Evolutionary conservation across 306 rosid species (phyloP), one percentile per base, ranked within the genome.

Genomic region (Castanospermum australe): DNA sequence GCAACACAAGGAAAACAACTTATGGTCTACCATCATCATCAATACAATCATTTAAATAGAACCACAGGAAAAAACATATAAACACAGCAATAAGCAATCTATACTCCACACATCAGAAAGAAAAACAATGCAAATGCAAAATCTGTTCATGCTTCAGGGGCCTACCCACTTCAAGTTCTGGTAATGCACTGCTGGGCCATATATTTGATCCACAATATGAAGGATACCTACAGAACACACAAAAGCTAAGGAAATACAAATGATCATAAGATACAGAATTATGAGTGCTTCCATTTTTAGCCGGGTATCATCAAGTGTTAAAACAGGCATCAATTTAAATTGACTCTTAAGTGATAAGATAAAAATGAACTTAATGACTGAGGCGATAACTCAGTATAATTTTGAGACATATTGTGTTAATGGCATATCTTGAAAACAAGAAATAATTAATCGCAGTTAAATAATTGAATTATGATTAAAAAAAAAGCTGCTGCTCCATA

Each of bases 171-270:
- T 92, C 97, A 86, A 94, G 90, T 79, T 94, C 95, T 41, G 97
- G 97, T 80, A 94, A 80, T 22, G 93, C 86, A 20, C 64, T 83
- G 64, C 67, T 79, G 42, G 97, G 99, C 99, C 99, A 94, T 80
- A 92, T 88, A 84, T 94, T 94, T 68, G 97, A 87, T 73, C 97
- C 90, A 79, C 97, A 94, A 61, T 92, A 92, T 55, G 97, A 89
- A 17, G 97, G 97, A 81, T 92, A 94, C 89, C 99, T 94, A 82
- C 71, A 79, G 77, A 42, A 68, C 33, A 88, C 79, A 59, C 15
- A 83, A 88, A 79, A 79, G 12, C 76, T 39, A 72, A 66, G 83
- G 50, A 76, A 67, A 78, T 51, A 56, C 28, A 60, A 20, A 59
- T 51, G 42, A 42, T 76, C 52, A 47, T 17, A 57, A 32, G 57